Evolutionary conservation across 306 rosid species (phyloP).

Genomic region (Benincasa hispida): DNA sequence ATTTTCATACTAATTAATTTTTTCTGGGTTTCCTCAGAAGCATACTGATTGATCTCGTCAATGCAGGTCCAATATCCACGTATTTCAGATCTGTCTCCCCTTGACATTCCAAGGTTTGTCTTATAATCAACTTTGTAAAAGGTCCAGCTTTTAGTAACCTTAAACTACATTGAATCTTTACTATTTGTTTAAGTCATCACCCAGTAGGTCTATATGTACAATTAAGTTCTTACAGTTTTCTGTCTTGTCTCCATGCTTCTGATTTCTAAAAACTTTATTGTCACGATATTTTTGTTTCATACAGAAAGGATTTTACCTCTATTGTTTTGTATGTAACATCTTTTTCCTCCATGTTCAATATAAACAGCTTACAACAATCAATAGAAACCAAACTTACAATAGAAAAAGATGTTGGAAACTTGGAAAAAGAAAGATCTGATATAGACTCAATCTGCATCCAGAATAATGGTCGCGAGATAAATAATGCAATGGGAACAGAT

Average conservation of each 20-base stretch:
- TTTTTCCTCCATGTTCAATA: conserved; percentile 13
- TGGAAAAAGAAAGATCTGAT: conserved; percentile 27
- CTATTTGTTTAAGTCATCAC: not conserved
- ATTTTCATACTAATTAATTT: conserved; percentile 16
- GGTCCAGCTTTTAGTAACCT: conserved; percentile 3
- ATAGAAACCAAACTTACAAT: conserved; percentile 24
- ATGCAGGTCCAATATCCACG: conserved; percentile 82
- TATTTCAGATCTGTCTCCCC: conserved; percentile 54
- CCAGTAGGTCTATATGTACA: not conserved
- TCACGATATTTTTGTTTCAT: conserved; percentile 7
- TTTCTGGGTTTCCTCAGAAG: conserved; percentile 11
- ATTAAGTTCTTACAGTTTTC: conserved; percentile 2
- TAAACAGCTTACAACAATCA: conserved; percentile 44
- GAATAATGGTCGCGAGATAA: conserved; percentile 25
- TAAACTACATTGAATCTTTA: not conserved
- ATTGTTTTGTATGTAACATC: not conserved
- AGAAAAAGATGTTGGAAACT: conserved; percentile 28
- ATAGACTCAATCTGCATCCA: conserved; percentile 22
- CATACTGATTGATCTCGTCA: conserved; percentile 23
- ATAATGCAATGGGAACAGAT: conserved; percentile 29
- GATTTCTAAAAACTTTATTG: not conserved
- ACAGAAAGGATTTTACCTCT: not conserved
- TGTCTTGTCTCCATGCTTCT: not conserved
- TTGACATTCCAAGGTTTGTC: conserved; percentile 65
- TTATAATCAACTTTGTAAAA: not conserved